Evolutionary conservation across 345 rosid genomes (phyloP), one percentile per base, ranked within the genome.

Genomic region (Limnanthes douglasii): DNA sequence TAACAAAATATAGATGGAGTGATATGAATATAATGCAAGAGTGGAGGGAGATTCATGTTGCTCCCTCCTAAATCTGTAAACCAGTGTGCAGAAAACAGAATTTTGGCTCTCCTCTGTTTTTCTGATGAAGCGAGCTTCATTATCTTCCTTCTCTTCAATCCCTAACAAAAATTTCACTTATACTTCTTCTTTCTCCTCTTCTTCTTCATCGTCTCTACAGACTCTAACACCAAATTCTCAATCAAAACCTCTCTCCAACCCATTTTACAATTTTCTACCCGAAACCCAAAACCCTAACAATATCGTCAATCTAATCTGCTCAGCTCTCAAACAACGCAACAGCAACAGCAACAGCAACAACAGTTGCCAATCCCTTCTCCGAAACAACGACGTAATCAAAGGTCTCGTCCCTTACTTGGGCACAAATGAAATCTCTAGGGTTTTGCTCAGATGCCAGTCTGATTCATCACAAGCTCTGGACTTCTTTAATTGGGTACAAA

Each of bases 401-500:
- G 22, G 57, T 17, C 51, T 68, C 20, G 51, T 73, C 49, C 65
- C 72, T 39, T 68, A 56, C 39, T 56, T 81, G 56, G 70, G 66
- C 48, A 5, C 53, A 33, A 44, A 40, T 48, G 78, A 70, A 34
- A 62, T 81, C 41, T 63, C 75, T 6, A 72, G 77, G 61, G 80
- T 81, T 37, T 45, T 81, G 54, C 56, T 68, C 48, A 51, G 84
- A 54, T 70, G 69, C 53, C 88, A 81, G 11, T 73, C 93, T 10
- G 84, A 81, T 51, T 43, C 61, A 31, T 16, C 41, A 41, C 60
- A 62, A 5, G 78, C 84, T 27, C 60, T 68, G 20, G 7, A 62
- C 1, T 76, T 81, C 69, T 81, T 76, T 37, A 50, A 37, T 9
- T 81, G 86, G 84, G 75, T 76, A 5, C 68, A 53, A 51, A 28